Conservation (phyloP, 2,329 filamentous ascomycete species). For the Helicocarpus griseus region DNA sequence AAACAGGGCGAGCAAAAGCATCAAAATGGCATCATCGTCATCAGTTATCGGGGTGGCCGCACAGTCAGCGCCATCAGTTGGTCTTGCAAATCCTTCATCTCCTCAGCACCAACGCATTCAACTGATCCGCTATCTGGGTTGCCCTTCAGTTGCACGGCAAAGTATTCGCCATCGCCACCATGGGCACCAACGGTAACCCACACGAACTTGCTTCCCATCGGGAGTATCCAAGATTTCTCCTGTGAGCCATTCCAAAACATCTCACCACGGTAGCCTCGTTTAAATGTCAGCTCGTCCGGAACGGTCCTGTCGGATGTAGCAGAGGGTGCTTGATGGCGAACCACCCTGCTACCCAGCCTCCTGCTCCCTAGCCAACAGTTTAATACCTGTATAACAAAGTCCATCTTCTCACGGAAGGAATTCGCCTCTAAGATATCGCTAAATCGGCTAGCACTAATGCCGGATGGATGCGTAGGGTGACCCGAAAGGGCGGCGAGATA, state of each 20-base stretch:
- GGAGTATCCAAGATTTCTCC: conserved; percentile 31
- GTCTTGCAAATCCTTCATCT: conserved; percentile 8
- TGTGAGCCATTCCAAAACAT: conserved; percentile 35
- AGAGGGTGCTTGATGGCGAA: neutral
- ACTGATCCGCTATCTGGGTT: conserved; percentile 8
- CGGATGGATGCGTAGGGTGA: conserved; percentile 18
- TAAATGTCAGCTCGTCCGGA: neutral
- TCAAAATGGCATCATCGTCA: neutral
- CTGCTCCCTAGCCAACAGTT: conserved; percentile 31
- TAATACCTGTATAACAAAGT: conserved; percentile 32
- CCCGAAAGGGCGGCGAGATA: conserved; percentile 33
- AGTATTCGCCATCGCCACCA: conserved; percentile 37
- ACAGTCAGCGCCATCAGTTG: conserved; percentile 9
- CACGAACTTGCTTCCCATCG: conserved; percentile 37
- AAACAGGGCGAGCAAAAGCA: neutral
- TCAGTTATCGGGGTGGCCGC: neutral
- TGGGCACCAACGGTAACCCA: conserved; percentile 43
- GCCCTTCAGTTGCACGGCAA: conserved; percentile 26
- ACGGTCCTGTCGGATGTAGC: neutral
- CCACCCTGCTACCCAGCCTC: conserved; percentile 27
- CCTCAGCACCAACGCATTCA: conserved; percentile 9
- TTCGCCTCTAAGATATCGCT: conserved; percentile 37
- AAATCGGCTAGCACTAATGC: conserved; percentile 27
- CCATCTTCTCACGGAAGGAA: conserved; percentile 34
- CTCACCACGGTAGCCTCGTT: conserved; percentile 1